Evolutionary conservation across 2,329 filamentous ascomycete genomes (phyloP).

Genomic region (Nemania diffusa): DNA sequence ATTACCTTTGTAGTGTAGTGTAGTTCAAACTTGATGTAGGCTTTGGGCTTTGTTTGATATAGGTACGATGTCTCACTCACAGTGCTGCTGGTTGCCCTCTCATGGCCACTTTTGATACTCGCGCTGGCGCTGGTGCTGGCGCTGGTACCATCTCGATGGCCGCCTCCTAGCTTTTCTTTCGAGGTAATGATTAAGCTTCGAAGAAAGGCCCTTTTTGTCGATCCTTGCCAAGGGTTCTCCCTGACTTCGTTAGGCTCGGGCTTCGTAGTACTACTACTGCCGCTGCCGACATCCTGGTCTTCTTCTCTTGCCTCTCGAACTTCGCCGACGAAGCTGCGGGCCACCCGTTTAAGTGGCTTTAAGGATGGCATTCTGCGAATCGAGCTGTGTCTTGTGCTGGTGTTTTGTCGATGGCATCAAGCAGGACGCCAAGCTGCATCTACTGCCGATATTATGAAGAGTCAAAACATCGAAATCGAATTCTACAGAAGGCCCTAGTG

Average conservation of each 20-base stretch:
- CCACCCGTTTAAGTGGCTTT: conserved; percentile 41
- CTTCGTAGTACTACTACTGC: conserved; percentile 14
- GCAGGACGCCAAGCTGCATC: conserved; percentile 38
- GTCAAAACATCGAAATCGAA: conserved; percentile 4
- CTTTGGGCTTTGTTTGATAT: conserved; percentile 3
- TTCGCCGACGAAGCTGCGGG: conserved; percentile 42
- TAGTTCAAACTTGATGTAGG: neutral
- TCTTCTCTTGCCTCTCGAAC: conserved; percentile 35
- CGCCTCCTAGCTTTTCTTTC: conserved; percentile 36
- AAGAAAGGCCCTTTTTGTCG: conserved; percentile 37
- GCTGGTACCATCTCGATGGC: conserved; percentile 6
- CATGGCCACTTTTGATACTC: conserved; percentile 20
- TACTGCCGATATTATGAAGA: conserved; percentile 13
- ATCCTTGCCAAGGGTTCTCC: conserved; percentile 26
- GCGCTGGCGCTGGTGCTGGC: conserved; percentile 1
- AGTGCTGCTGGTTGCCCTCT: conserved; percentile 10
- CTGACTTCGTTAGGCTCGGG: conserved; percentile 21
- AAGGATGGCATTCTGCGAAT: conserved; percentile 43
- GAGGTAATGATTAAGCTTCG: conserved; percentile 43
- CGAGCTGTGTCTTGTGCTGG: conserved; percentile 26
- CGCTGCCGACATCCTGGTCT: conserved; percentile 12
- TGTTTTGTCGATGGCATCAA: conserved; percentile 32
- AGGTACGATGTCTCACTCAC: conserved; percentile 27
- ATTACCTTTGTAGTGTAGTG: neutral
- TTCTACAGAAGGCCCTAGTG: neutral